These are phyloP conservation scores for Podospora didyma DNA, from an alignment of 495 filamentous ascomycete genomes.

Conservation along the genomic window DNA sequence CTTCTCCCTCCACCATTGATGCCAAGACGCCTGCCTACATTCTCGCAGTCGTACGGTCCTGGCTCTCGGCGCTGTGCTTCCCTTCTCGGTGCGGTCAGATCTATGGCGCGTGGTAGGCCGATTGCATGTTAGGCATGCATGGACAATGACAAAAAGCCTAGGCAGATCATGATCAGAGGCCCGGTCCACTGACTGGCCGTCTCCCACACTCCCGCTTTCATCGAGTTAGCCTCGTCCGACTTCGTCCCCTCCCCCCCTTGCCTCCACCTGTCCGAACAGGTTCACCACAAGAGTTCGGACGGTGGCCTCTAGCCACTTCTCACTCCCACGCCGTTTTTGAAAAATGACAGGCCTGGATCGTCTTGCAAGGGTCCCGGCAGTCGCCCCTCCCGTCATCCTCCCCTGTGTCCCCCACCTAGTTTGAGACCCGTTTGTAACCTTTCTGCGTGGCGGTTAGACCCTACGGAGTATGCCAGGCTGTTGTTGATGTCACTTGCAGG, in stretches of 20 bases:
- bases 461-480: constrained; percentile 1
- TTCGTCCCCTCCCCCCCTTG: constrained; percentile 7
- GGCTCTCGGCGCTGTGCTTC: neutral
- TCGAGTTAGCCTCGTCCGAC: constrained; percentile 1
- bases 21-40: neutral
- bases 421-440: constrained; percentile 11
- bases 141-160: constrained; percentile 4
- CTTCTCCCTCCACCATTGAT: neutral
- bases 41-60: neutral
- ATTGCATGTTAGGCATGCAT: neutral
- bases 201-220: neutral
- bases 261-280: constrained; percentile 19
- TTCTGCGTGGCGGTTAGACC: neutral
- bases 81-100: neutral
- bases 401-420: constrained; percentile 8
- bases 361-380: neutral
- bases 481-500: constrained; percentile 13
- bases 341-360: neutral
- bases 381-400: constrained; percentile 8
- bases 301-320: constrained; percentile 1
- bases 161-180: constrained; percentile 20
- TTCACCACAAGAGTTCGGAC: constrained; percentile 11
- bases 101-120: neutral
- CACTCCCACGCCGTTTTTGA: neutral
- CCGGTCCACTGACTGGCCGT: neutral